Percentiles rank a stretch among this genome's conserved stretches.
Conservation (phyloP, 2,329 filamentous ascomycete species). For the Salinomyces thailandicus region DNA sequence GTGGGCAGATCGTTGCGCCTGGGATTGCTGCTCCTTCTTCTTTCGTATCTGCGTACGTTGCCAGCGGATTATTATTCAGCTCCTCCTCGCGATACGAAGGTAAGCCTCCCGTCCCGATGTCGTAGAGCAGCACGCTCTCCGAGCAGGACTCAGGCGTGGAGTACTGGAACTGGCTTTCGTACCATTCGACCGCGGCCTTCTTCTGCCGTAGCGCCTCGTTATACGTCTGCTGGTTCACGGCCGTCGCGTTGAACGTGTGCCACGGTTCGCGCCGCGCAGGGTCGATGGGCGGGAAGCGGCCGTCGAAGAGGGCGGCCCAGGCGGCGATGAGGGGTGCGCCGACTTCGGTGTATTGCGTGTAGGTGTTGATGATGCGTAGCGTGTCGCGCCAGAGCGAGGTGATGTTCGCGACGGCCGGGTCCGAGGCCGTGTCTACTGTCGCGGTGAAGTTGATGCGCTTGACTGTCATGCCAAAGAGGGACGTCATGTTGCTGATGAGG, state of each 20-base stretch:
- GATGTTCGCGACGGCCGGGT: conserved; percentile 23
- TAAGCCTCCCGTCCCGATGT: conserved; percentile 33
- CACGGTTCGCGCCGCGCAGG: conserved; percentile 25
- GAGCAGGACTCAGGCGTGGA: conserved; percentile 30
- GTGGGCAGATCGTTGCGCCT: neutral
- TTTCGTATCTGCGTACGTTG: neutral
- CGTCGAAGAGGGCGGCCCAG: conserved; percentile 27
- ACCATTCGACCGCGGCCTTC: conserved; percentile 28
- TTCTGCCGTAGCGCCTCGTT: conserved; percentile 21
- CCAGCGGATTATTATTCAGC: neutral
- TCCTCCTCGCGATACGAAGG: neutral
- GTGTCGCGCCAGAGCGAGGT: conserved; percentile 21
- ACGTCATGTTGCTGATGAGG: conserved; percentile 28
- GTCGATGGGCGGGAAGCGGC: conserved; percentile 32
- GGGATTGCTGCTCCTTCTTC: neutral
- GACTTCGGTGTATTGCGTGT: conserved; percentile 27
- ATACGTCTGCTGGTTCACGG: conserved; percentile 12
- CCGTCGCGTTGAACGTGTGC: conserved; percentile 20
- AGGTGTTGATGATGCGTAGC: conserved; percentile 23
- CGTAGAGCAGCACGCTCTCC: conserved; percentile 32
- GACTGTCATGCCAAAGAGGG: conserved; percentile 29
- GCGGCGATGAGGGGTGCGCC: conserved; percentile 25
- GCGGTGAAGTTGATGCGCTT: conserved; percentile 30
- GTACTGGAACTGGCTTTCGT: conserved; percentile 29
- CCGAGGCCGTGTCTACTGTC: conserved; percentile 20